Evolutionary conservation across 1,284 basidiomycete genomes (phyloP).

Genomic region (Porogramme epimiltina): DNA sequence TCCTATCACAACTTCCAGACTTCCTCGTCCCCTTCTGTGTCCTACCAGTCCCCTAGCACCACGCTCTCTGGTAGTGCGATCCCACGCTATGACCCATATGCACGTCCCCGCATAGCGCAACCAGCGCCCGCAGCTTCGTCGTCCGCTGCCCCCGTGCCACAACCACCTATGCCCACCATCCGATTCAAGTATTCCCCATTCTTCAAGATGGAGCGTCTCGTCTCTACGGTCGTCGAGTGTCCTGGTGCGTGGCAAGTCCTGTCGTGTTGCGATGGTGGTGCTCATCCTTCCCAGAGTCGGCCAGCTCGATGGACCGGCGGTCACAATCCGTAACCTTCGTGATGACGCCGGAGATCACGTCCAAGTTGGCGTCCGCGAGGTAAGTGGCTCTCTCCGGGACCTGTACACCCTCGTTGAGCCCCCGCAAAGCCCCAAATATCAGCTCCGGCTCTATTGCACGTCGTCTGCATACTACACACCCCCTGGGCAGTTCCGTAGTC

Average conservation of each 20-base stretch:
- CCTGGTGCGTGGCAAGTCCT: constrained; percentile 52
- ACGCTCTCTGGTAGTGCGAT: constrained; percentile 20
- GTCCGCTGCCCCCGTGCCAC: constrained; percentile 33
- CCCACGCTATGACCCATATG: constrained; percentile 64
- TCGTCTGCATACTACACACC: constrained; percentile 81
- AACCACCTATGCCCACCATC: constrained; percentile 38
- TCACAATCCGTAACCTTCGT: constrained; percentile 62
- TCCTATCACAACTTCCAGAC: constrained; percentile 14
- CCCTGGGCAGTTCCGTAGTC: constrained; percentile 49
- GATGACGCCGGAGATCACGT: constrained; percentile 62
- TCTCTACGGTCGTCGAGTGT: constrained; percentile 69
- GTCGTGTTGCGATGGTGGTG: background rate
- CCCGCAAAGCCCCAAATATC: constrained; percentile 61
- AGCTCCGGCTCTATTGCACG: constrained; percentile 90
- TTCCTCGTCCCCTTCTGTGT: constrained; percentile 16
- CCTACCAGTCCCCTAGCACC: constrained; percentile 10
- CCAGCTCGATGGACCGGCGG: constrained; percentile 73
- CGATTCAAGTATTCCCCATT: constrained; percentile 83
- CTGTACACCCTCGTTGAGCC: background rate
- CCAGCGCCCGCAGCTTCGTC: constrained; percentile 25
- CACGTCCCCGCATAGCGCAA: constrained; percentile 53
- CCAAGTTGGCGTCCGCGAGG: constrained; percentile 60
- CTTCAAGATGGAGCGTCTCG: constrained; percentile 64
- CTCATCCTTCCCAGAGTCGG: constrained; percentile 59
- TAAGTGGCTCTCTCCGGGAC: constrained; percentile 46